phyloP scores from a whole-genome alignment of 2,329 filamentous ascomycete species.

The Trichoderma guizhouense region DNA sequence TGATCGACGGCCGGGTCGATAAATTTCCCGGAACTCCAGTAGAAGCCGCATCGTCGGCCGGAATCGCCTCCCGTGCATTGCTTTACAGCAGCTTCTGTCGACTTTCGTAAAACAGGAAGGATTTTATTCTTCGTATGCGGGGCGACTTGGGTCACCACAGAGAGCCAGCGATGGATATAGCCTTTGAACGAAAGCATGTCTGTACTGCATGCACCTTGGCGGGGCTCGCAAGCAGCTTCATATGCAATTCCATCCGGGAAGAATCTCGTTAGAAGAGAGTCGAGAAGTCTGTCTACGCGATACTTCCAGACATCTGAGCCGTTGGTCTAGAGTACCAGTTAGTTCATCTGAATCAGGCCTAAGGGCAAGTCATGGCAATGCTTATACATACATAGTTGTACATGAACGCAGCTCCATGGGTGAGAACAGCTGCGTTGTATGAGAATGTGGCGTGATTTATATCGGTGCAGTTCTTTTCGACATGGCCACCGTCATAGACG shows the following conservation, averaged over 20 bases:
- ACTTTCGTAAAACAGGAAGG: slow-evolving; percentile 54
- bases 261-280: slow-evolving; percentile 48
- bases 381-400: slow-evolving; percentile 55
- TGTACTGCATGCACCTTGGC: slow-evolving; percentile 56
- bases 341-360: neutral
- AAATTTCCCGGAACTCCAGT: slow-evolving; percentile 52
- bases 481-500: slow-evolving; percentile 62
- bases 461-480: slow-evolving; percentile 56
- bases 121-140: slow-evolving; percentile 56
- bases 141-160: slow-evolving; percentile 58
- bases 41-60: slow-evolving; percentile 61
- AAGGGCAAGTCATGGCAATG: neutral
- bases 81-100: slow-evolving; percentile 56
- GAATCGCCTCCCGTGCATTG: slow-evolving; percentile 60
- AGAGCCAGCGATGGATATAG: slow-evolving; percentile 64
- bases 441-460: slow-evolving; percentile 63
- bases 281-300: slow-evolving; percentile 54
- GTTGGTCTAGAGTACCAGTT: slow-evolving; percentile 41
- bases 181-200: slow-evolving; percentile 75
- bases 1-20: slow-evolving; percentile 48
- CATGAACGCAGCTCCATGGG: slow-evolving; percentile 64
- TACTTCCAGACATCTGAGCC: slow-evolving; percentile 53
- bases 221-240: slow-evolving; percentile 63
- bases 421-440: slow-evolving; percentile 61
- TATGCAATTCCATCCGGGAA: slow-evolving; percentile 58